Percentiles rank a stretch among this genome's conserved stretches.
Conservation (phyloP, 2,329 filamentous ascomycete species). For the Epichloe festucae region DNA sequence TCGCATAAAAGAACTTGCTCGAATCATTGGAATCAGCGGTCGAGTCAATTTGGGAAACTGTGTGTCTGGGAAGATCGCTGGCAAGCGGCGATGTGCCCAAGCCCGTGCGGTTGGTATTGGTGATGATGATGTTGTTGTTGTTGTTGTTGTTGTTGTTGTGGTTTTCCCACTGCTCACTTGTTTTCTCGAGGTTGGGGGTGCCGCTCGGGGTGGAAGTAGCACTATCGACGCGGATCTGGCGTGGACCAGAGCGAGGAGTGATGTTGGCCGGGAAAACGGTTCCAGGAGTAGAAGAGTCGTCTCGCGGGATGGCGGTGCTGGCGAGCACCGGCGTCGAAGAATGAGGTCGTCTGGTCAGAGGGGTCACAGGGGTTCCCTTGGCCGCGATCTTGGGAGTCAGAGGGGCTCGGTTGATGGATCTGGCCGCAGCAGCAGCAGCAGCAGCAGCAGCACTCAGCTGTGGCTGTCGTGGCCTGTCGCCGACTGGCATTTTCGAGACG, state of each 20-base stretch:
- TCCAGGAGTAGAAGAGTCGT: slow-evolving; percentile 40
- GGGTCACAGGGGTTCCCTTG: slow-evolving; percentile 25
- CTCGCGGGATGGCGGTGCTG: slow-evolving; percentile 16
- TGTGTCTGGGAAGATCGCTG: slow-evolving; percentile 16
- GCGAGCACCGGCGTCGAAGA: slow-evolving; percentile 9
- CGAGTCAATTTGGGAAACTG: slow-evolving; percentile 13
- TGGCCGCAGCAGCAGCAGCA: slow-evolving; percentile 38
- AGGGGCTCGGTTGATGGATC: slow-evolving; percentile 36
- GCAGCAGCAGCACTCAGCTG: slow-evolving; percentile 44
- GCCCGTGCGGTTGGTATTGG: slow-evolving; percentile 10
- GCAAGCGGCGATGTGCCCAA: slow-evolving; percentile 22
- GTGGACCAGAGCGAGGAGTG: slow-evolving; percentile 65
- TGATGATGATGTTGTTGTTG: not conserved
- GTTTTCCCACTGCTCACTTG: slow-evolving; percentile 30
- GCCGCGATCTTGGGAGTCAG: slow-evolving; percentile 43
- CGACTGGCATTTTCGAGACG: slow-evolving; percentile 29
- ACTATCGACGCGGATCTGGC: slow-evolving; percentile 61
- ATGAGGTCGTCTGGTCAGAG: slow-evolving; percentile 25
- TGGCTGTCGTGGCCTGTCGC: slow-evolving; percentile 52
- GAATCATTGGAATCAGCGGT: slow-evolving; percentile 17
- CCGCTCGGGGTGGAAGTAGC: slow-evolving; percentile 50
- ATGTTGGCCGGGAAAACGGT: slow-evolving; percentile 50
- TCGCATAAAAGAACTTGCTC: slow-evolving; percentile 82
- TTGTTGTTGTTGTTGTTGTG: not conserved
- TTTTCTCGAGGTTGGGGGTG: slow-evolving; percentile 38